A percentile compares a stretch with the other conserved stretches of the same genome.
Evolutionary conservation across 768 basidiomycete genomes (phyloP).

Genomic region (Boletales sp.): DNA sequence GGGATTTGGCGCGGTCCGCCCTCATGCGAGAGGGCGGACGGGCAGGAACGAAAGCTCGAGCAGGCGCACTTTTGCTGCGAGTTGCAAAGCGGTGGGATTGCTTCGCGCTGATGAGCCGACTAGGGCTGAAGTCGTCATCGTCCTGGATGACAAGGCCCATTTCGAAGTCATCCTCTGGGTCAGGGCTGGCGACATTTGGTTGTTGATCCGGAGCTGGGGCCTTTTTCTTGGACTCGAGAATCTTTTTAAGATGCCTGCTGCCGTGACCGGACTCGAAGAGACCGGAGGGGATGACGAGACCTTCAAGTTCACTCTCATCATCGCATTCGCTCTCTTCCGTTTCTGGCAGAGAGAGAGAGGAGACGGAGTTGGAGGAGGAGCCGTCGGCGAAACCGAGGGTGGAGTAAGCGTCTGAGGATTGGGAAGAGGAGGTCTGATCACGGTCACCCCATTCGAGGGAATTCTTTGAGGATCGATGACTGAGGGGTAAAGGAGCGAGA

Average conservation of each 20-base stretch:
- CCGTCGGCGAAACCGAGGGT: constrained; percentile 71
- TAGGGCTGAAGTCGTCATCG: constrained; percentile 79
- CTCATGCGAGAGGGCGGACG: constrained; percentile 65
- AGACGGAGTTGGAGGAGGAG: constrained; percentile 69
- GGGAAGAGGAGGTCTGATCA: constrained; percentile 77
- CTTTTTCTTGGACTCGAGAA: constrained; percentile 54
- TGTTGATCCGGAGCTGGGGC: constrained; percentile 51
- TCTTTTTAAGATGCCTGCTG: constrained; percentile 45
- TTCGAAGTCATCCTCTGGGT: constrained; percentile 85
- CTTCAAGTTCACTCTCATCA: constrained; percentile 75
- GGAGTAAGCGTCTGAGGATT: constrained; percentile 86
- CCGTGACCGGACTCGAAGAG: constrained; percentile 73
- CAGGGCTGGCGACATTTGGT: constrained; percentile 51
- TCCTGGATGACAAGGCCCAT: constrained; percentile 80
- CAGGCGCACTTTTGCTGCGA: constrained; percentile 61
- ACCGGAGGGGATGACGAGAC: constrained; percentile 71
- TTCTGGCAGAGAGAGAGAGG: constrained; percentile 60
- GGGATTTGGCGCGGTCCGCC: constrained; percentile 68
- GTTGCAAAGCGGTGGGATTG: constrained; percentile 42
- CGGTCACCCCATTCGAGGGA: constrained; percentile 86
- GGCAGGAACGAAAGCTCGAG: constrained; percentile 43
- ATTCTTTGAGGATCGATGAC: constrained; percentile 75
- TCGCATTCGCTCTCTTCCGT: constrained; percentile 69
- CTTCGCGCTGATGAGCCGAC: constrained; percentile 55
- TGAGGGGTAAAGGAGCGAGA: constrained; percentile 71